Conservation (phyloP, 1,139 yeast genomes). For the Candida sanyaensis region DNA sequence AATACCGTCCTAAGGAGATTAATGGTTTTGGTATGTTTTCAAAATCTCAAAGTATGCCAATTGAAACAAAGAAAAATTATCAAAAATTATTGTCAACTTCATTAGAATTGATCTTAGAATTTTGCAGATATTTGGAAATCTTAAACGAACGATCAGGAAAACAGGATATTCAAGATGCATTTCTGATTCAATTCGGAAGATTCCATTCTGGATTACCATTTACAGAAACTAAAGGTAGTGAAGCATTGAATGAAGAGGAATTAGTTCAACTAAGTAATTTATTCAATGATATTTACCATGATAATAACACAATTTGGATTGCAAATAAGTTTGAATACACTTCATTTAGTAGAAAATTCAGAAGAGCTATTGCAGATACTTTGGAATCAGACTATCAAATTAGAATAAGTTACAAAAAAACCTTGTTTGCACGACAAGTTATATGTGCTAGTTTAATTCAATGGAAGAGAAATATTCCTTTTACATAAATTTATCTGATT, state of each 20-base stretch:
- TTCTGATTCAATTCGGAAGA: slow-evolving; percentile 7
- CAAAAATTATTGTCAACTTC: slow-evolving; percentile 2
- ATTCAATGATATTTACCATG: slow-evolving; percentile 8
- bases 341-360: slow-evolving; percentile 6
- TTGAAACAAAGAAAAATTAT: slow-evolving; percentile 4
- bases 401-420: slow-evolving; percentile 6
- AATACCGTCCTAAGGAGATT: slow-evolving; percentile 8
- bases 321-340: slow-evolving; percentile 11
- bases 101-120: slow-evolving; percentile 5
- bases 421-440: slow-evolving; percentile 7
- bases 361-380: slow-evolving; percentile 6
- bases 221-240: slow-evolving; percentile 2
- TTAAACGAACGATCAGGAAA: slow-evolving; percentile 6
- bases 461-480: slow-evolving; percentile 10
- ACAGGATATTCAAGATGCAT: slow-evolving; percentile 6
- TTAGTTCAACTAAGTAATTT: slow-evolving; percentile 6
- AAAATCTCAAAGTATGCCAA: slow-evolving; percentile 5
- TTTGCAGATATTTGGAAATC: slow-evolving; percentile 9
- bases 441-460: slow-evolving; percentile 11
- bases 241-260: slow-evolving; percentile 5
- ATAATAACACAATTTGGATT: slow-evolving; percentile 8
- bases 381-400: slow-evolving; percentile 8
- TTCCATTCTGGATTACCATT: slow-evolving; percentile 9
- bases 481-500: neutral
- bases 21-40: slow-evolving; percentile 10